Evolutionary conservation across 495 filamentous ascomycete genomes (phyloP), one percentile per base, ranked within the genome.

Genomic region (Parachaetomium inaequale): DNA sequence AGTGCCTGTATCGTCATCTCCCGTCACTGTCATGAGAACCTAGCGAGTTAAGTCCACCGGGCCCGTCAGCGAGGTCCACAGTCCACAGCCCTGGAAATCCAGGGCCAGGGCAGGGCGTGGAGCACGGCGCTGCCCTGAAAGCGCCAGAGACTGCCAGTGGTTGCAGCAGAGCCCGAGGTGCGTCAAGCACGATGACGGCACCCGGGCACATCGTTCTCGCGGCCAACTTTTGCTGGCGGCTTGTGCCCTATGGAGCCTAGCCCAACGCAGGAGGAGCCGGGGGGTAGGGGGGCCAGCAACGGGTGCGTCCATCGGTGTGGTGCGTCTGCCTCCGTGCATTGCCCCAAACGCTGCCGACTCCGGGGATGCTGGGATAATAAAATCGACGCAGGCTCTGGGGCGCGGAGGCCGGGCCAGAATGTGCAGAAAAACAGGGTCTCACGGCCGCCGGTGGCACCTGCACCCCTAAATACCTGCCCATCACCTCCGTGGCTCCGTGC

Each of bases 381-480:
- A 29, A 38, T 49, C 21, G 42, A n/a, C 36, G 47, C 10, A 59
- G 38, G 25, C 14, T 38, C 4, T 38, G 26, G 45, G 38, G 28
- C 42, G 45, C 23, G 42, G 55, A 63, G 19, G 28, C n/a, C 14
- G n/a, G 53, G 47, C 45, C 45, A 32, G 29, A 38, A 65, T 8
- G 49, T 40, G 53, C 10, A 46, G 19, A 61, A 58, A 62, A 66
- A 28, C 59, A 68, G 58, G 64, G 63, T 68, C 61, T 66, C 49
- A 60, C 51, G 7, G 7, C 23, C 56, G 58, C 19, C 59, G 29
- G 66, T 68, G 63, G 61, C 63, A 68, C 66, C 65, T 58, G 61
- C 66, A 66, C 55, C 43, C n/a, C 54, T 62, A 55, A 64, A 40
- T 34, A 32, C 28, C 32, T 26, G 28, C 43, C 19, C 38, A 26